These are phyloP conservation scores for Gossypium bickii DNA, from an alignment of 345 rosid species.

Conservation along the genomic window DNA sequence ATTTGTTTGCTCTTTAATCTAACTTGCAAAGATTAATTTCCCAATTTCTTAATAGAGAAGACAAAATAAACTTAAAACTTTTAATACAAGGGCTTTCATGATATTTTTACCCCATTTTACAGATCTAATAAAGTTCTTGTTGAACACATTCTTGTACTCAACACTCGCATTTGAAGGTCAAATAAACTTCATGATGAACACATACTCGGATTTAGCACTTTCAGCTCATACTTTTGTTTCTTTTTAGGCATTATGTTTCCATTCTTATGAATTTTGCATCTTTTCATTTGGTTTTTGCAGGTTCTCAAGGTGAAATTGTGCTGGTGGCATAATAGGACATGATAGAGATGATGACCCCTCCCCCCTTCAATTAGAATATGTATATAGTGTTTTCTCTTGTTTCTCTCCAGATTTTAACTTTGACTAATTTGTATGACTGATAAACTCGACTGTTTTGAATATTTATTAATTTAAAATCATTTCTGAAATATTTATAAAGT, in stretches of 20 bases:
- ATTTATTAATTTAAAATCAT: background rate
- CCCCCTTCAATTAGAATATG: conserved; percentile 12
- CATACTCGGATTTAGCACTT: background rate
- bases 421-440: background rate
- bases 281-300: conserved; percentile 25
- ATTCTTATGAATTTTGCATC: background rate
- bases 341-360: conserved; percentile 9
- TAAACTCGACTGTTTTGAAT: background rate
- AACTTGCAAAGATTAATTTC: too few species aligned
- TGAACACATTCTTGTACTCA: background rate
- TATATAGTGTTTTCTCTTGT: conserved; percentile 22
- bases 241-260: background rate
- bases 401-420: background rate
- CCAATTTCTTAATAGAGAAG: too few species aligned
- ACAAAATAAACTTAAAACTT: too few species aligned
- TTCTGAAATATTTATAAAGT: background rate
- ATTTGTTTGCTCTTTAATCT: too few species aligned
- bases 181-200: background rate
- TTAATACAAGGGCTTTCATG: too few species aligned
- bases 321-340: conserved; percentile 28
- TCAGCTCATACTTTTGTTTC: background rate
- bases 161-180: background rate
- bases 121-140: background rate
- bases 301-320: conserved; percentile 43
- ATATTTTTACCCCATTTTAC: too few species aligned